These are phyloP conservation scores for Solanum gracilifrons DNA, from an alignment of 257 asterid genomes.

Conservation along the genomic window DNA sequence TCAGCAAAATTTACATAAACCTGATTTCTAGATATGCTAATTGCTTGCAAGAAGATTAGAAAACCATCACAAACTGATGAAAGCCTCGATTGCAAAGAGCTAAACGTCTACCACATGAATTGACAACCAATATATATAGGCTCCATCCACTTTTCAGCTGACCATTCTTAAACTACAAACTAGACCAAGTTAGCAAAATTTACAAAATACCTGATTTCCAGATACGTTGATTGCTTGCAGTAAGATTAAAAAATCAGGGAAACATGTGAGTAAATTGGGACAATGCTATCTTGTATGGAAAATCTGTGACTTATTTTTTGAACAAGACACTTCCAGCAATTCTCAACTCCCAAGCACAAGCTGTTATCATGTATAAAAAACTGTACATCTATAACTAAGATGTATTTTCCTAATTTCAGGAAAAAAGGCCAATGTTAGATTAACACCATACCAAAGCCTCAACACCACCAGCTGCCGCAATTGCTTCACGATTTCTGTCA, in stretches of 20 bases:
- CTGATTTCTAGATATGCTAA: neutral
- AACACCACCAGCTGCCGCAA: conserved; percentile 82
- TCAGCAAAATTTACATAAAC: neutral
- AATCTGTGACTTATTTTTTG: neutral
- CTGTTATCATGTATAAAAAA: neutral
- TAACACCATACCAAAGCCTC: conserved; percentile 69
- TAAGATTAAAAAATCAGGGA: neutral
- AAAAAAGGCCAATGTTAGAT: neutral
- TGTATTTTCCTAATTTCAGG: neutral
- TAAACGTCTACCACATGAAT: neutral
- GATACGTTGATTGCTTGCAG: neutral
- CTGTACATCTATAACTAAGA: neutral
- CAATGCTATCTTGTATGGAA: neutral
- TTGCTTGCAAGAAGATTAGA: neutral
- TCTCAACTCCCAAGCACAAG: neutral
- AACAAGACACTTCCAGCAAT: neutral
- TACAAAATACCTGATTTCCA: neutral
- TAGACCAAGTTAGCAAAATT: neutral
- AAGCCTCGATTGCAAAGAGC: neutral
- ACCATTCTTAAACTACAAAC: neutral
- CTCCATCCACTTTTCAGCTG: neutral
- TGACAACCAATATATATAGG: neutral
- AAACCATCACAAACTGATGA: neutral
- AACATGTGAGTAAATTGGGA: neutral
- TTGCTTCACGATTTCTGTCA: conserved; percentile 82